Conservation (phyloP, 2,329 filamentous ascomycete genomes). For the Alternaria solani region DNA sequence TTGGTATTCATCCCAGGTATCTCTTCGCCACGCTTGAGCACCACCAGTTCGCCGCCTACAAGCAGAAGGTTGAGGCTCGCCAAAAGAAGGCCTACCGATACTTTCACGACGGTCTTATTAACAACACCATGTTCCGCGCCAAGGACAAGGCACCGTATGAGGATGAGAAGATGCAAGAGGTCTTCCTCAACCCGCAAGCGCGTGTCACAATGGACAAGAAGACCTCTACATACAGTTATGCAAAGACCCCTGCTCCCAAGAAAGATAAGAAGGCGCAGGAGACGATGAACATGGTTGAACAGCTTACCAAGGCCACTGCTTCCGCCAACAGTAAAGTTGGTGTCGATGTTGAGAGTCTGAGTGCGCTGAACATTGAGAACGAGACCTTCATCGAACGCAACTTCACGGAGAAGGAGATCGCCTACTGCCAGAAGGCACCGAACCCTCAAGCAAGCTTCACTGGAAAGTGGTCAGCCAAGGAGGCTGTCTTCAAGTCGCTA, state of each 20-base stretch:
- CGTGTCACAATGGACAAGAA: slow-evolving; percentile 89
- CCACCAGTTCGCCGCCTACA: slow-evolving; percentile 81
- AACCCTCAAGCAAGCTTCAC: slow-evolving; percentile 90
- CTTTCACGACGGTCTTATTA: slow-evolving; percentile 98
- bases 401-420: slow-evolving; percentile 84
- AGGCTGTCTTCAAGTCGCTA: slow-evolving; percentile 97
- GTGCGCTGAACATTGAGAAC: slow-evolving; percentile 89
- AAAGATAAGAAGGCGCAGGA: slow-evolving; percentile 65
- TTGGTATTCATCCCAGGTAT: slow-evolving; percentile 96
- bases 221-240: slow-evolving; percentile 77
- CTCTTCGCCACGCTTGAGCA: slow-evolving; percentile 93
- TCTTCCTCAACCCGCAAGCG: slow-evolving; percentile 93
- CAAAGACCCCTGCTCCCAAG: slow-evolving; percentile 67
- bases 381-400: slow-evolving; percentile 94
- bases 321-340: slow-evolving; percentile 77
- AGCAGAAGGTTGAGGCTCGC: slow-evolving; percentile 84
- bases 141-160: slow-evolving; percentile 91
- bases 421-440: slow-evolving; percentile 82
- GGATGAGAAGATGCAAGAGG: slow-evolving; percentile 82
- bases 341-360: slow-evolving; percentile 90
- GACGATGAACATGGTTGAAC: slow-evolving; percentile 79
- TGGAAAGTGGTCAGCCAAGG: slow-evolving; percentile 96
- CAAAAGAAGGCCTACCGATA: slow-evolving; percentile 99
- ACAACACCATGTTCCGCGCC: slow-evolving; percentile 96
- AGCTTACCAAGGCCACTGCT: slow-evolving; percentile 72